Base-by-base conservation (phyloP, 202 grass and related monocot genomes). In the Carex sylvatica region DNA sequence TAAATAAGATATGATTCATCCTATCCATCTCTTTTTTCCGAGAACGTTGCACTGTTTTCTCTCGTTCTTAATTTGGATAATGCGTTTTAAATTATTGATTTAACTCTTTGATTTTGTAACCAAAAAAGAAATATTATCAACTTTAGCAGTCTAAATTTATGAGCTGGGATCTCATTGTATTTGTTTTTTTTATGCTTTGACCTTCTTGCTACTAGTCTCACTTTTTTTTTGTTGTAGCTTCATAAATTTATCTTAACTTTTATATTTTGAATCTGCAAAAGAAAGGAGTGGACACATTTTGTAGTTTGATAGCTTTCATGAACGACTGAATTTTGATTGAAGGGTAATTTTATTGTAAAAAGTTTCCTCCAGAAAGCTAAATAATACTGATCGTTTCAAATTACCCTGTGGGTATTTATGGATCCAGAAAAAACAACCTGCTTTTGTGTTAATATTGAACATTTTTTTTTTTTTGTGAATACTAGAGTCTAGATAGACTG, bases 401-500 rank as follows among this genome's bases (percentile, higher is more conserved):
- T 18, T 52, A 54, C 46, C 65, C 46, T 54, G 4, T 18, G 0
- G 47, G 2, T 26, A 9, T 74, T 18, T 16, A 28, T 30, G 14
- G 46, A 74, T 74, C 71, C 49, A 16, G 44, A 54, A 74, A 74
- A 74, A 54, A 47, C 14, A 31, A 31, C 71, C 47, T 26, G 13
- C 11, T 74, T 53, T 53, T 28, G 19, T 28, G 72, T 56, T 54
- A 36, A 52, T 80, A 33, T 42, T 72, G 14, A 26, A 30, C 58
- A 49, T 1, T 8, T 40, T 40, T 7, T 40, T 5, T 0, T 42
- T 42, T 53, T n/a, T 10, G 18, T 77, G 24, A 36, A 75, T 11
- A 28, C 28, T 28, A 28, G 28, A 28, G 28, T 80, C 70, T 85
- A 61, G 83, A 78, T 19, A 65, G 71, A 46, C 24, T 56, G 28